Base-by-base conservation (phyloP, 1,284 basidiomycete species). In the Spongispora temasekensis region DNA sequence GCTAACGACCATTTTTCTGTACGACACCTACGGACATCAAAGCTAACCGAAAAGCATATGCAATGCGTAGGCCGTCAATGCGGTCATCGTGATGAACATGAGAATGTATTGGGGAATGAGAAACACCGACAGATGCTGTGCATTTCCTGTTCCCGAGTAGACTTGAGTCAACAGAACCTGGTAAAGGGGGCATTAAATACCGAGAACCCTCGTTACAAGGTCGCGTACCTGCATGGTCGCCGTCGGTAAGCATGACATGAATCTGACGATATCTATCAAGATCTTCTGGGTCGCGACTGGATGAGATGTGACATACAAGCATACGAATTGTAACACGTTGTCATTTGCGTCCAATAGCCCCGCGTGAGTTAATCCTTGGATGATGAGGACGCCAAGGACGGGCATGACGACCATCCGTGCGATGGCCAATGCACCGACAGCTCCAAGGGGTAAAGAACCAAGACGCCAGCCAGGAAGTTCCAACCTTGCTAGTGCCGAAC, bases 401-500 rank as follows among this genome's bases (percentile, higher is more conserved):
- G 92, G 92, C 62, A 85, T 79, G 9, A 94, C 55, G 1, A 93
- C 67, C 78, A 92, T 82, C 72, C 88, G 91, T 23, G 78, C 80
- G 1, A 86, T 61, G 0, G 90, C 86, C 57, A 94, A 74, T 53
- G 77, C 80, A 0, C 77, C 58, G 34, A 94, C 91, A 0, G 91
- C 87, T 2, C 85, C 85, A 0, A 88, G 68, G 0, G 93, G 93
- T 15, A 93, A 76, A 4, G 77, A 78, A 15, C 66, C 74, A 84
- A 80, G 85, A 62, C 80, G 77, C 25, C 75, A 76, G 17, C 40
- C 40, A 2, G 86, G 84, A 4, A 91, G 71, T 42, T 82, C 79
- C 57, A 94, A 70, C 44, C 89, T 78, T 0, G 91, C 90, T 28
- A 94, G 81, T 1, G 88, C 87, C 1, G 88, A 87, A 0, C 93